A percentile compares a stretch with the other conserved stretches of the same genome.
Conservation (phyloP, 2,329 filamentous ascomycete genomes). For the Periconia digitata region DNA sequence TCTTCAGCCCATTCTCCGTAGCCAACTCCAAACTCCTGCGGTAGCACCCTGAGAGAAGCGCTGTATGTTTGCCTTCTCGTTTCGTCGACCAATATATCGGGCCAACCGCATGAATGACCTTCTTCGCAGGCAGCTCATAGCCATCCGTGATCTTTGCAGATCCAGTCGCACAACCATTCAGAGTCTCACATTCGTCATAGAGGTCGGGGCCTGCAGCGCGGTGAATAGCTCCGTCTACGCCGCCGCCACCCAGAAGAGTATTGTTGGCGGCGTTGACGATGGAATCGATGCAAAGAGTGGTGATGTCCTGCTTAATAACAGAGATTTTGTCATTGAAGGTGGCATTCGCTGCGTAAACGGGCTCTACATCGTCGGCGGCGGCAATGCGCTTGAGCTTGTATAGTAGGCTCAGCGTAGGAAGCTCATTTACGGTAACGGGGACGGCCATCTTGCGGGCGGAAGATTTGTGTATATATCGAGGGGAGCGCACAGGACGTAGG, state of each 20-base stretch:
- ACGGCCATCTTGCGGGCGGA: not conserved
- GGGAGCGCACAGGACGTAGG: not conserved
- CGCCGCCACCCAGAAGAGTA: conserved; percentile 80
- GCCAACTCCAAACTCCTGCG: conserved; percentile 71
- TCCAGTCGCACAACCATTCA: conserved; percentile 76
- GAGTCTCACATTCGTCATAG: conserved; percentile 67
- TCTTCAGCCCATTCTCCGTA: conserved; percentile 64
- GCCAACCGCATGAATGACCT: conserved; percentile 89
- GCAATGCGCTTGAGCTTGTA: conserved; percentile 62
- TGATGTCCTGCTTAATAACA: conserved; percentile 78
- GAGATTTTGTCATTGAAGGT: conserved; percentile 67
- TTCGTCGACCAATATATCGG: conserved; percentile 66
- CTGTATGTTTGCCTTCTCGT: conserved; percentile 40
- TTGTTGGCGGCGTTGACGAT: conserved; percentile 93
- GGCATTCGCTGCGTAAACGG: conserved; percentile 19
- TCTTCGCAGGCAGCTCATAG: conserved; percentile 72
- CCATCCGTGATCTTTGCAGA: conserved; percentile 79
- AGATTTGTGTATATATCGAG: not conserved
- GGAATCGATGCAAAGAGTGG: conserved; percentile 72
- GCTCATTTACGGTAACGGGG: conserved; percentile 51
- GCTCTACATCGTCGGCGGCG: conserved; percentile 18
- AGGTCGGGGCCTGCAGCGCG: conserved; percentile 72
- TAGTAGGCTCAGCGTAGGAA: conserved; percentile 65
- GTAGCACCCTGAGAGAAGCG: conserved; percentile 67
- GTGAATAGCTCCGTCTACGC: conserved; percentile 79